Percentiles rank a stretch among this genome's conserved stretches.
phyloP scores from a whole-genome alignment of 2,329 filamentous ascomycete genomes.

The Fusarium sp. region DNA sequence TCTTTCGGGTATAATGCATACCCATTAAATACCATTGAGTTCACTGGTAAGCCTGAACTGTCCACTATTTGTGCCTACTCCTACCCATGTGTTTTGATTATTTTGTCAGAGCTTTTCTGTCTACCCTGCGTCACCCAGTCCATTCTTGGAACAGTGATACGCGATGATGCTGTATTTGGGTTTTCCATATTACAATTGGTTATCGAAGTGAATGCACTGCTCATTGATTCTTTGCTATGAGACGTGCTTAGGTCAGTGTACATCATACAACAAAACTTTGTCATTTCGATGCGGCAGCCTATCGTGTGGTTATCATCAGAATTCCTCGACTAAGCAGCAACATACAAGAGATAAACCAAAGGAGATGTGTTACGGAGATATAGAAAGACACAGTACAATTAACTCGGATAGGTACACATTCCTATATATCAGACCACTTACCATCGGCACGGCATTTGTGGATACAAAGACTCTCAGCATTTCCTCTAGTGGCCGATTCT shows the following conservation, averaged over 20 bases:
- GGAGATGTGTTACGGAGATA: neutral
- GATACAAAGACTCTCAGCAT: neutral
- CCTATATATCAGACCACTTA: neutral
- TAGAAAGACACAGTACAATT: neutral
- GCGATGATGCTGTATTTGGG: neutral
- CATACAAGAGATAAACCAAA: neutral
- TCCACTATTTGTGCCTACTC: neutral
- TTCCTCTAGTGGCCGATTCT: neutral
- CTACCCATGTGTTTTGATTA: neutral
- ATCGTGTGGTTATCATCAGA: neutral
- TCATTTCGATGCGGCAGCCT: neutral
- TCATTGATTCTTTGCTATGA: neutral
- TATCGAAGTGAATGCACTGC: neutral
- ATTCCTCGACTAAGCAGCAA: neutral
- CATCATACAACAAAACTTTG: neutral
- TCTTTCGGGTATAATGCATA: neutral
- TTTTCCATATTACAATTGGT: no score
- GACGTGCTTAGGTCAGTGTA: neutral
- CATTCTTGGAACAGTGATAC: neutral
- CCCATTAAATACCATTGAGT: neutral
- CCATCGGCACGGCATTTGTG: neutral
- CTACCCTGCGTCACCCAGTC: conserved; percentile 2
- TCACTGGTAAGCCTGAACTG: neutral
- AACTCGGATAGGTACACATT: neutral
- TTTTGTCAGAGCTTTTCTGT: neutral